Base-by-base conservation (phyloP, 148 eudicot species). In the Salicornia ramosissima region DNA sequence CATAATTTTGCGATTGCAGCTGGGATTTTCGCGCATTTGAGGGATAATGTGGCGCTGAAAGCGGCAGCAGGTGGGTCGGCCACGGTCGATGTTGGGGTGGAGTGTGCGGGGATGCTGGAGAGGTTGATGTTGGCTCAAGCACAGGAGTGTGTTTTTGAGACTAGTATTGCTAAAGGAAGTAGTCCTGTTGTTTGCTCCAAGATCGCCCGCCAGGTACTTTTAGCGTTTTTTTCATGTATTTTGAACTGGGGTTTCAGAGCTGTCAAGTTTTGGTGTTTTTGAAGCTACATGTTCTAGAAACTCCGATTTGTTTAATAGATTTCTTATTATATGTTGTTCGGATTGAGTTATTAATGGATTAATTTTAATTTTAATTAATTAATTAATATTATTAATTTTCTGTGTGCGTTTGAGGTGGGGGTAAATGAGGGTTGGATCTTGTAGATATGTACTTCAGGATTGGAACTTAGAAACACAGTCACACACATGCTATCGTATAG, bases 61-160 rank as follows among this genome's bases (percentile, higher is more conserved):
- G 98, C 91, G 52, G 84, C 86, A 14, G 80, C 80, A 29, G 92
- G 98, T 4, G 83, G 84, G 2, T 60, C 82, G 3, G 88, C 83
- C 0, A 87, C 98, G 3, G 83, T 86, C 55, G 98, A 94, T 76
- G 67, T 94, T 42, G 84, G 91, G 8, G 96, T 83, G 8, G 98
- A 94, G 84, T 94, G 98, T 63, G 92, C 80, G 1, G 98, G 98
- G 68, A 94, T 94, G 98, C 69, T 94, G 75, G 98, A 94, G 77
- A 84, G 96, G 85, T 76, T 94, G 73, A 94, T 88, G 98, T 81
- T 94, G 71, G 98, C 97, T 31, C 98, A 94, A 77, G 98, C 98
- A 1, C 98, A 94, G 78, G 98, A 94, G 69, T 88, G 97, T 66
- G 95, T 89, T 16, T 90, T 88, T 67, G 97, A 93, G 84, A 85